These are phyloP conservation scores for Hawksworthiomyces lignivorus DNA, from an alignment of 2,329 filamentous ascomycete genomes.

Conservation along the genomic window DNA sequence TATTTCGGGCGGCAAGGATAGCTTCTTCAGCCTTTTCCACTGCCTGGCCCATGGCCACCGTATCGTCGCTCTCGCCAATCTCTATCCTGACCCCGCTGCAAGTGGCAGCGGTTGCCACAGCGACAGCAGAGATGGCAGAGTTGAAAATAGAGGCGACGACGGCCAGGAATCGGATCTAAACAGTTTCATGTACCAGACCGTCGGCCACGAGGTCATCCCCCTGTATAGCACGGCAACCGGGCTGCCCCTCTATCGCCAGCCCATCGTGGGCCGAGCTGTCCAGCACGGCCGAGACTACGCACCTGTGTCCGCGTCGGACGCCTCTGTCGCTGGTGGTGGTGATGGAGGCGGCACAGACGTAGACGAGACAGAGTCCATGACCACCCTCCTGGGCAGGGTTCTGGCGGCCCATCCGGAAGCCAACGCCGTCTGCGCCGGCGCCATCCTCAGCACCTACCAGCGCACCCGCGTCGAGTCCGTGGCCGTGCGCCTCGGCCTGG, in stretches of 20 bases:
- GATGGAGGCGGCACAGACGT: conserved; percentile 15
- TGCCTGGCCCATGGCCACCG: conserved; percentile 79
- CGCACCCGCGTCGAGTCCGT: conserved; percentile 92
- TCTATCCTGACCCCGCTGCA: conserved; percentile 55
- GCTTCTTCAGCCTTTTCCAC: conserved; percentile 86
- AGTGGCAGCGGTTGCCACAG: too few relatives aligned
- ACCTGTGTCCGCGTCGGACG: conserved; percentile 13
- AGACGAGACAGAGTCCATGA: conserved; percentile 85
- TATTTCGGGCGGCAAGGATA: conserved; percentile 95
- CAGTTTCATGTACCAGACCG: conserved; percentile 99
- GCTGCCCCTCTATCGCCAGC: conserved; percentile 74
- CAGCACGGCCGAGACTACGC: conserved; percentile 66
- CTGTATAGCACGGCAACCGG: conserved; percentile 73
- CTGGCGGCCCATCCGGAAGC: conserved; percentile 64
- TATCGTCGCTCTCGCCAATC: conserved; percentile 81
- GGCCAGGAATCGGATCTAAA: conserved; percentile 63
- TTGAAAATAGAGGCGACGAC: too few relatives aligned
- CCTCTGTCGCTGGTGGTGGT: neutral
- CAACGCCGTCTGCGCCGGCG: conserved; percentile 82
- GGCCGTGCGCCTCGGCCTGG: conserved; percentile 72
- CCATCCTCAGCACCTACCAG: conserved; percentile 92
- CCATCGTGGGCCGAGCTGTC: conserved; percentile 64
- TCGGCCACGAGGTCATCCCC: conserved; percentile 80
- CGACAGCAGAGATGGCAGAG: too few relatives aligned
- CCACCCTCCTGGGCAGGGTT: conserved; percentile 64